Evolutionary conservation across 2,329 filamentous ascomycete genomes (phyloP).

Genomic region (Dactylonectria estremocensis): DNA sequence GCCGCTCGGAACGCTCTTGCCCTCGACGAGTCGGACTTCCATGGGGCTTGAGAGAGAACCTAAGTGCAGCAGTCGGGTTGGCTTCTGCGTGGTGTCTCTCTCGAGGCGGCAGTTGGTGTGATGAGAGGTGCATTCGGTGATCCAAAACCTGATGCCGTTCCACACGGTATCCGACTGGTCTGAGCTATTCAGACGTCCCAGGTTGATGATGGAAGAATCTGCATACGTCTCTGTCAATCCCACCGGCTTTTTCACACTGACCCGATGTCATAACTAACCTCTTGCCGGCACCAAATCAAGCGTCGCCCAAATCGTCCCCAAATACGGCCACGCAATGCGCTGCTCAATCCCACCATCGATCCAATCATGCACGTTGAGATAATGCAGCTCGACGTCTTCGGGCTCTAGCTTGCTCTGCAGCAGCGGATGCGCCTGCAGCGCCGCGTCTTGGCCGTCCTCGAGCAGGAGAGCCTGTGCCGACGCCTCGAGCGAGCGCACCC

Average conservation of each 20-base stretch:
- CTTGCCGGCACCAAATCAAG: slow-evolving; percentile 4
- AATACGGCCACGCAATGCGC: slow-evolving; percentile 8
- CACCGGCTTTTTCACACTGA: not conserved
- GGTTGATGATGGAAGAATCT: slow-evolving; percentile 11
- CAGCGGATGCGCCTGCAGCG: slow-evolving; percentile 11
- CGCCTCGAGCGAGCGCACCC: slow-evolving; percentile 4
- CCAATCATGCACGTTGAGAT: not conserved
- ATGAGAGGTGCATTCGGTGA: slow-evolving; percentile 1
- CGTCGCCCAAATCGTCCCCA: slow-evolving; percentile 11
- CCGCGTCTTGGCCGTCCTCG: not conserved
- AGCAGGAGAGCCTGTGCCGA: not conserved
- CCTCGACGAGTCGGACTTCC: slow-evolving; percentile 12
- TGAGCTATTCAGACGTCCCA: not conserved
- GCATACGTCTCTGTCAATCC: not conserved
- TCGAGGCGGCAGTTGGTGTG: slow-evolving; percentile 7
- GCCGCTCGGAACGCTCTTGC: not conserved
- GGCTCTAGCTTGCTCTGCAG: not conserved
- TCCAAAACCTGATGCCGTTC: slow-evolving; percentile 21
- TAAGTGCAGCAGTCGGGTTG: slow-evolving; percentile 13
- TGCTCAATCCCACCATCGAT: not conserved
- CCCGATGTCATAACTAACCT: not conserved
- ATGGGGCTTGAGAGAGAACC: not conserved
- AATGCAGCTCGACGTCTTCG: slow-evolving; percentile 14
- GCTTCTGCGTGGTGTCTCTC: slow-evolving; percentile 12
- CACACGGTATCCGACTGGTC: slow-evolving; percentile 13